Conservation (phyloP, 2,329 filamentous ascomycete genomes). For the Aureobasidium leucospermi region DNA sequence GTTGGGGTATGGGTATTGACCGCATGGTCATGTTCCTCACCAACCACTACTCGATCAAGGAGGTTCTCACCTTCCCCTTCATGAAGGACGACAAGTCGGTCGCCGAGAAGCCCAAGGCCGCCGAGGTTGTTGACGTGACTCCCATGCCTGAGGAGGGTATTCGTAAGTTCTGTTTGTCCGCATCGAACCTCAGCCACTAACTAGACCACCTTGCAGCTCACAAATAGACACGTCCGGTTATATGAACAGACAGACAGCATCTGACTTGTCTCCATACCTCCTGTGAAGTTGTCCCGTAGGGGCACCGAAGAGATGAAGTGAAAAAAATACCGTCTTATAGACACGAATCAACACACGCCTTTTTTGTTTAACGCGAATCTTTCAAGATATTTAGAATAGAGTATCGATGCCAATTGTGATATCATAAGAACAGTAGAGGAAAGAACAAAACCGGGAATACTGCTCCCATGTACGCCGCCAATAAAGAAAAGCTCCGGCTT, state of each 20-base stretch:
- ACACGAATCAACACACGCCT: conserved; percentile 1
- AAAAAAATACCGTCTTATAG: not conserved
- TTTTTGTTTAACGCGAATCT: not conserved
- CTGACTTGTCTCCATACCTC: not conserved
- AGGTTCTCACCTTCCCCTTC: conserved; percentile 93
- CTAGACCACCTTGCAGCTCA: not conserved
- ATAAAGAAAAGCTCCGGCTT: not conserved
- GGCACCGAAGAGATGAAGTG: not conserved
- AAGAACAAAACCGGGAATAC: not conserved
- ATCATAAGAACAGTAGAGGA: conserved; percentile 4
- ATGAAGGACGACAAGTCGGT: conserved; percentile 74
- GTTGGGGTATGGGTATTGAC: conserved; percentile 95
- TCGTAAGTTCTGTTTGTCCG: conserved; percentile 1
- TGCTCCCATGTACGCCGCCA: not conserved
- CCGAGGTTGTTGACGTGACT: conserved; percentile 55
- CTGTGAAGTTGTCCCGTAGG: not conserved
- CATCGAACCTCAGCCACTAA: not conserved
- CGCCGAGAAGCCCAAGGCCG: conserved; percentile 43
- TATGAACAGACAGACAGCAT: not conserved
- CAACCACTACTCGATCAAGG: conserved; percentile 91
- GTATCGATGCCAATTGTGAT: not conserved
- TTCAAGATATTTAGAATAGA: not conserved
- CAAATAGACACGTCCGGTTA: conserved; percentile 7
- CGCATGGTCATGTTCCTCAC: conserved; percentile 93
- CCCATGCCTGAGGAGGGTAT: conserved; percentile 51